Conservation (phyloP, 352 stramenopile species). For the Pythium rhizo-oryzae region DNA sequence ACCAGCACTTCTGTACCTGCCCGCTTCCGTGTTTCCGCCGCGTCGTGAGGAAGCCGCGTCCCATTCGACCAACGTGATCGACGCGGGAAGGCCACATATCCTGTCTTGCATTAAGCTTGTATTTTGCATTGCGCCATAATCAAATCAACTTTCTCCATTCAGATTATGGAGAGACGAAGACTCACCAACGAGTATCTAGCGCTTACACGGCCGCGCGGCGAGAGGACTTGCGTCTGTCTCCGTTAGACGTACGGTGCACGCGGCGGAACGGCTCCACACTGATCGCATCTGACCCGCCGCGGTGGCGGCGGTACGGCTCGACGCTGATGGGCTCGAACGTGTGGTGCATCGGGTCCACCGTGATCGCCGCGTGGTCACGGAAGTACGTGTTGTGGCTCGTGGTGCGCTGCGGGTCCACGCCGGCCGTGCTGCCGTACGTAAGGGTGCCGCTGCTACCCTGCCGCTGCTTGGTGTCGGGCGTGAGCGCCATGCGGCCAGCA, state of each 20-base stretch:
- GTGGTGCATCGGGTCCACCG: constrained; percentile 2
- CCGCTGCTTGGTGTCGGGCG: neutral
- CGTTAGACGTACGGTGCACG: neutral
- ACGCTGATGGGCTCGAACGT: neutral
- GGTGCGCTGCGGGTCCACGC: neutral
- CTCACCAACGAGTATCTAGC: no score
- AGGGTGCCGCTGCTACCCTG: neutral
- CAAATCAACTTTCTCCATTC: no score
- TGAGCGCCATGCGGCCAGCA: neutral
- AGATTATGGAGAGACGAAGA: no score
- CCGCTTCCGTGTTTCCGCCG: no score
- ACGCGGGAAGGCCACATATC: no score
- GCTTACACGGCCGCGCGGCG: constrained; percentile 3
- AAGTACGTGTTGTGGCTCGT: constrained; percentile 24
- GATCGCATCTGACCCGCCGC: neutral
- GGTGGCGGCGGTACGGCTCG: constrained; percentile 2
- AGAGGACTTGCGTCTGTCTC: neutral
- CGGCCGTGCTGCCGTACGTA: constrained; percentile 7
- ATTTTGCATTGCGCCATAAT: no score
- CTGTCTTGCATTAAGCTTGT: no score
- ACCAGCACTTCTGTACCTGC: no score
- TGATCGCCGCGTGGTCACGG: neutral
- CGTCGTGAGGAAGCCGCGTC: no score
- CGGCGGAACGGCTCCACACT: neutral
- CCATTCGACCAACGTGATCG: no score